Evolutionary conservation across 768 basidiomycete genomes (phyloP).

Genomic region (Collybia sordida): DNA sequence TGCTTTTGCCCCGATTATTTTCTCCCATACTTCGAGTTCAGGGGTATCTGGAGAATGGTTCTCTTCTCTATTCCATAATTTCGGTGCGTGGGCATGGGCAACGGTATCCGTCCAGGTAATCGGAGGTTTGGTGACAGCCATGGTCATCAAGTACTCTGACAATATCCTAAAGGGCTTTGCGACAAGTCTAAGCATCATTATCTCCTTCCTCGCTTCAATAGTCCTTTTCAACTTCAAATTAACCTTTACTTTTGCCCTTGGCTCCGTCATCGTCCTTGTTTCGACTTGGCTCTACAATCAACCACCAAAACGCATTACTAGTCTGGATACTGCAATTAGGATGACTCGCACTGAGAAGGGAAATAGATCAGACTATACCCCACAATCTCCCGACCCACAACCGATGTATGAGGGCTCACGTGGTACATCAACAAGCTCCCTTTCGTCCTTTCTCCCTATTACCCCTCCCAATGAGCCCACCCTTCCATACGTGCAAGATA

Average conservation of each 20-base stretch:
- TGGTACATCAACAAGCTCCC: not conserved
- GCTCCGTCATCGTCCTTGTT: conserved; percentile 78
- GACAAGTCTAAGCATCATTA: conserved; percentile 89
- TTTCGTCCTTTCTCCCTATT: too few species aligned
- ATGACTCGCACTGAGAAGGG: conserved; percentile 1
- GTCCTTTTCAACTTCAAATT: conserved; percentile 88
- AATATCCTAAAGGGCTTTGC: conserved; percentile 97
- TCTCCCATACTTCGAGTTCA: conserved; percentile 36
- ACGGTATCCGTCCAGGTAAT: conserved; percentile 89
- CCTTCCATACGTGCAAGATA: too few species aligned
- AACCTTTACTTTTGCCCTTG: conserved; percentile 82
- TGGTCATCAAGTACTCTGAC: conserved; percentile 97
- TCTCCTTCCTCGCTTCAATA: conserved; percentile 92
- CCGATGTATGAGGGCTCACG: too few species aligned
- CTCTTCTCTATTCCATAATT: conserved; percentile 72
- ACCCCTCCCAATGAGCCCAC: too few species aligned
- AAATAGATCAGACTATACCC: not conserved
- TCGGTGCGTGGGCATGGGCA: conserved; percentile 94
- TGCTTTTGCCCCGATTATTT: conserved; percentile 75
- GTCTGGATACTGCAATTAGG: not conserved
- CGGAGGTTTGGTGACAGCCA: conserved; percentile 89
- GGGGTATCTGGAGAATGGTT: conserved; percentile 35
- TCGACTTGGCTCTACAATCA: conserved; percentile 95
- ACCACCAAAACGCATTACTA: conserved; percentile 34
- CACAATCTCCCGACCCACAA: too few species aligned